A percentile compares a stretch with the other conserved stretches of the same genome.
These are phyloP conservation scores for Boletus rex-veris DNA, from an alignment of 768 basidiomycete genomes.

Conservation along the genomic window DNA sequence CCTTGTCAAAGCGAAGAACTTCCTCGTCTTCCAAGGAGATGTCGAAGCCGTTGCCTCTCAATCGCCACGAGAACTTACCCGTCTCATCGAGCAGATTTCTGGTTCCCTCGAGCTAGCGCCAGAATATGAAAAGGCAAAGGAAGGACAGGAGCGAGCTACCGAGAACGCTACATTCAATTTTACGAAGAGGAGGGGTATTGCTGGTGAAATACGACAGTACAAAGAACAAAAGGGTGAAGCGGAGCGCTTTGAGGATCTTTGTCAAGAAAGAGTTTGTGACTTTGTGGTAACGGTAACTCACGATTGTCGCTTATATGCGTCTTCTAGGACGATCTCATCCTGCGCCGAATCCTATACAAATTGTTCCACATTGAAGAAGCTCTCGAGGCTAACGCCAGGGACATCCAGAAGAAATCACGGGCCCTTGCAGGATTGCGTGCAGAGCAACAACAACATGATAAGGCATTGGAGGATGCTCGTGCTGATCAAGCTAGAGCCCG, in stretches of 20 bases:
- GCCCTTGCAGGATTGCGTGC: slow-evolving; percentile 63
- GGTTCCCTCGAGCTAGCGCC: slow-evolving; percentile 86
- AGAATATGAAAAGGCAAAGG: slow-evolving; percentile 88
- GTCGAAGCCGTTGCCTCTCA: slow-evolving; percentile 98
- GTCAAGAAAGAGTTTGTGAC: slow-evolving; percentile 62
- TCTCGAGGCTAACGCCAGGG: slow-evolving; percentile 66
- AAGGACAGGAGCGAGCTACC: slow-evolving; percentile 83
- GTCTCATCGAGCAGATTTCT: slow-evolving; percentile 92
- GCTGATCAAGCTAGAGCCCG: slow-evolving; percentile 78
- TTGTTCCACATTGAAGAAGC: slow-evolving; percentile 86
- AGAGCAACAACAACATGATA: slow-evolving; percentile 68
- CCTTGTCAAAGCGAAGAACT: slow-evolving; percentile 98
- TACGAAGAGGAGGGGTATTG: slow-evolving; percentile 87
- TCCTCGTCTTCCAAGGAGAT: slow-evolving; percentile 98
- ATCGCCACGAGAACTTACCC: slow-evolving; percentile 82
- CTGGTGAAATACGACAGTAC: slow-evolving; percentile 95
- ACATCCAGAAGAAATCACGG: slow-evolving; percentile 71
- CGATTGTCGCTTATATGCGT: slow-evolving; percentile 5
- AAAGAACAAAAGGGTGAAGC: slow-evolving; percentile 96
- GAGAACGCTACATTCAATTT: slow-evolving; percentile 95
- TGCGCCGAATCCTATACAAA: slow-evolving; percentile 81
- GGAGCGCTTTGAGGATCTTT: slow-evolving; percentile 77
- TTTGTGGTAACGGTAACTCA: background rate
- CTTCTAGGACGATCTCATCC: slow-evolving; percentile 71
- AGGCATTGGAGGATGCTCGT: slow-evolving; percentile 67